Base-by-base conservation (phyloP, 2,329 filamentous ascomycete genomes). In the Pyricularia pennisetigena region DNA sequence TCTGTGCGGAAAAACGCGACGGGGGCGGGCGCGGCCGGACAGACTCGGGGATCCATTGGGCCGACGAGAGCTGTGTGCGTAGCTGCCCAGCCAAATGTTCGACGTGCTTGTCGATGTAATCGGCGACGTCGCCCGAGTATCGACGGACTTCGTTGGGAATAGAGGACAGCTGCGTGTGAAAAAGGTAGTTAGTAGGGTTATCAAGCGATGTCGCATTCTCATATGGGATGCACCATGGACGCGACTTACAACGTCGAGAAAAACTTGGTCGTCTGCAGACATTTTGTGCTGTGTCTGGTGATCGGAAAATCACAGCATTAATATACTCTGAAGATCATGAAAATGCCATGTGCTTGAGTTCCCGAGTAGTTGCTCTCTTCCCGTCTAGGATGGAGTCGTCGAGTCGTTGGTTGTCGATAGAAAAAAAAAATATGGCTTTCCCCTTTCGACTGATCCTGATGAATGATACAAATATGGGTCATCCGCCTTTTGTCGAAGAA, bases 31-130 rank as follows among this genome's bases (percentile, higher is more conserved):
- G 78, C n/a, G 86, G 86, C 23, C 87, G 86, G 62, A 92, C 82
- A 69, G 85, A 83, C 59, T 90, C 85, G 61, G 92, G 92, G 16
- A 96, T 81, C 91, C 92, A 95, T 76, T 84, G 79, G 68, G 88
- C 85, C 54, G 88, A 82, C 54, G 89, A 85, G 64, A 93, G 82
- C 4, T 85, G 84, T 71, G 93, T 88, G 75, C 91, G 88, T 64
- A 97, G 82, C 54, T 85, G 82, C 49, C 84, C 82, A 68, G 93
- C 91, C 63, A 92, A 88, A 69, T 85, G 83, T 74, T 97, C 92
- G 78, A 97, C 89, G 75, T 93, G 88, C 69, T 85, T 84, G 79
- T 97, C 92, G 76, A 97, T 87, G 72, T 89, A 90, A 71, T 93
- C 90, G 76, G 92, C 92, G 70, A 94, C 85, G 67, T 91, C 85